A percentile compares a stretch with the other conserved stretches of the same genome.
Evolutionary conservation across 345 rosid species (phyloP).

Genomic region (Lenwebbia sp.): DNA sequence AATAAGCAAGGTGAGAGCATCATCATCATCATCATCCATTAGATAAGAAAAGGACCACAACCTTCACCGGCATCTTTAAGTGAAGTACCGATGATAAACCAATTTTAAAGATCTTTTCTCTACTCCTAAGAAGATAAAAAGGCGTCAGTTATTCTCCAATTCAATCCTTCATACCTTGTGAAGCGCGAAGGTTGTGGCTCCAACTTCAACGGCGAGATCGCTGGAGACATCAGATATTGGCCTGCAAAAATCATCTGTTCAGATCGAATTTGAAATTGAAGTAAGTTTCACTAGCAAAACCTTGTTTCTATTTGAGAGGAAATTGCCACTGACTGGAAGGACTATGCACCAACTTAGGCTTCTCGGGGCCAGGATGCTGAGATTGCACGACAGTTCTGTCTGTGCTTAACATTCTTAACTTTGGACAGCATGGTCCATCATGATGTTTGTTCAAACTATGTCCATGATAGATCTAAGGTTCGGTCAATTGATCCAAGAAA

Average conservation of each 20-base stretch:
- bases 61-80: background rate
- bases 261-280: background rate
- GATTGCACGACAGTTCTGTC: background rate
- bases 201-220: constrained; percentile 74
- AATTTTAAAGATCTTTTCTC: background rate
- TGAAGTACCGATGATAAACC: background rate
- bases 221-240: constrained; percentile 94
- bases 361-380: background rate
- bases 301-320: background rate
- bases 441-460: background rate
- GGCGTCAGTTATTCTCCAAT: background rate
- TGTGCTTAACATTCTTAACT: background rate
- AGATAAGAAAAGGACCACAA: background rate
- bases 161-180: constrained; percentile 52
- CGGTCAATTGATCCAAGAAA: background rate
- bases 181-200: constrained; percentile 71
- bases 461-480: background rate
- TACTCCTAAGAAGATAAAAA: background rate
- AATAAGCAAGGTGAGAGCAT: background rate
- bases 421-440: background rate
- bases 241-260: constrained; percentile 32
- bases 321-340: constrained; percentile 1
- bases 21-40: background rate
- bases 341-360: background rate
- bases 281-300: background rate